Percentiles rank a stretch among this genome's conserved stretches.
phyloP scores from a whole-genome alignment of 306 rosid species.

The Malus sylvestris region DNA sequence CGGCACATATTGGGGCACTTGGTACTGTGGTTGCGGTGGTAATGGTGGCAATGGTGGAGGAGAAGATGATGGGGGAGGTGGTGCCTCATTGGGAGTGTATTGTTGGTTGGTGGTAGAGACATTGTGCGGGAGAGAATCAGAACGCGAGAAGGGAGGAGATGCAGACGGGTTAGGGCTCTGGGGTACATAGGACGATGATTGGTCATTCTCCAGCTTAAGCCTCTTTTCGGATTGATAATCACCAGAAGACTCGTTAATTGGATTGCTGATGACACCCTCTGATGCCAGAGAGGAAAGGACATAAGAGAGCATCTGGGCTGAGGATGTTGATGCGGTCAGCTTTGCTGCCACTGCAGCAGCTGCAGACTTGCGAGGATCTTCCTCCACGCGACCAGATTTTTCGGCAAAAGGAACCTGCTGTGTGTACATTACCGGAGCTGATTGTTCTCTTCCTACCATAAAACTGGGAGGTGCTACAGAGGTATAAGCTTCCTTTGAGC shows the following conservation, averaged over 20 bases:
- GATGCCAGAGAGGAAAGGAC: slow-evolving; percentile 94
- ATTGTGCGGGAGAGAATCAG: slow-evolving; percentile 10
- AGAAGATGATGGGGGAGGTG: slow-evolving; percentile 80
- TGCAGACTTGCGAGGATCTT: slow-evolving; percentile 85
- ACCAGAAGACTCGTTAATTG: slow-evolving; percentile 46
- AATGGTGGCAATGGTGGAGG: slow-evolving; percentile 87
- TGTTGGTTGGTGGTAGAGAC: slow-evolving; percentile 47
- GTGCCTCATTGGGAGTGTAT: slow-evolving; percentile 53
- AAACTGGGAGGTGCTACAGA: slow-evolving; percentile 49
- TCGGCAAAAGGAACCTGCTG: slow-evolving; percentile 41
- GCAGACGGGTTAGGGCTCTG: slow-evolving; percentile 54
- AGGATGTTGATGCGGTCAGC: slow-evolving; percentile 88
- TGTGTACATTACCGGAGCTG: slow-evolving; percentile 72
- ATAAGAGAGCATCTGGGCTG: slow-evolving; percentile 87
- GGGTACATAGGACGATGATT: slow-evolving; percentile 39
- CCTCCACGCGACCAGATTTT: slow-evolving; percentile 52
- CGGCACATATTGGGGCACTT: slow-evolving; percentile 60
- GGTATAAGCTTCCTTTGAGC: slow-evolving; percentile 58
- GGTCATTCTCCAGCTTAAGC: slow-evolving; percentile 63
- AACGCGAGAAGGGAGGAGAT: slow-evolving; percentile 42
- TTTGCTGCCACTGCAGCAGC: slow-evolving; percentile 99
- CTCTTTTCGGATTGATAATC: slow-evolving; percentile 75
- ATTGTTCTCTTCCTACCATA: slow-evolving; percentile 61
- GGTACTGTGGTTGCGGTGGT: slow-evolving; percentile 72
- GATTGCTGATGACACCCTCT: slow-evolving; percentile 77